Percentiles rank a stretch among this genome's conserved stretches.
Evolutionary conservation across 1,284 basidiomycete genomes (phyloP).

Genomic region (Ustilago trichophora): DNA sequence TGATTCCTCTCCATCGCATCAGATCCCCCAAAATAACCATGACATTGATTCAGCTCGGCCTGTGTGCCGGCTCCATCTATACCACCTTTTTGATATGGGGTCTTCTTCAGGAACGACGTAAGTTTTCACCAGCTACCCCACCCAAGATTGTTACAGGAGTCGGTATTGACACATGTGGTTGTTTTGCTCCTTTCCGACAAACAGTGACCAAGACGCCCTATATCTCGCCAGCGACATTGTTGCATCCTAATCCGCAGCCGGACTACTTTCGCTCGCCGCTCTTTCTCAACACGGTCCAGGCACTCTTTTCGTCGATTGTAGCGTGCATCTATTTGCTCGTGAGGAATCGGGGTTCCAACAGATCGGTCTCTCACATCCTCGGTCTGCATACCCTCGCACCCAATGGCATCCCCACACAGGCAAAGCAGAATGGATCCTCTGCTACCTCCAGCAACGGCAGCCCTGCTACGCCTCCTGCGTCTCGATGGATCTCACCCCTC

Average conservation of each 20-base stretch:
- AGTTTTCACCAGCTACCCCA: no score
- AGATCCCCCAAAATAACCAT: conserved; percentile 6
- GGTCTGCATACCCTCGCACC: conserved; percentile 57
- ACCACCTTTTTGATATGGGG: conserved; percentile 65
- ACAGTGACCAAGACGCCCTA: conserved; percentile 63
- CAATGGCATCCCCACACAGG: conserved; percentile 6
- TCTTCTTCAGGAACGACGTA: conserved; percentile 61
- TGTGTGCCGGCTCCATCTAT: conserved; percentile 63
- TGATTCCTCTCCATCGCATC: neutral
- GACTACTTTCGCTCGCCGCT: conserved; percentile 80
- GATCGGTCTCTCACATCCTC: conserved; percentile 31
- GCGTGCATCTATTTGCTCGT: conserved; percentile 82
- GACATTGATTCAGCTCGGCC: conserved; percentile 50
- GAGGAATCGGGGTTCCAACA: conserved; percentile 67
- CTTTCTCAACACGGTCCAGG: conserved; percentile 87
- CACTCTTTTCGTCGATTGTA: conserved; percentile 79
- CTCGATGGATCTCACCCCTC: conserved; percentile 71
- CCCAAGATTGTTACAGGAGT: no score
- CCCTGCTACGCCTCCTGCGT: neutral
- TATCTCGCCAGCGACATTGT: conserved; percentile 28
- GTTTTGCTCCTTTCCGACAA: no score
- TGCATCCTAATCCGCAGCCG: conserved; percentile 45
- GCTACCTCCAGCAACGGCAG: conserved; percentile 2
- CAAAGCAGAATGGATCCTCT: conserved; percentile 3
- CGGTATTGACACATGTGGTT: no score